These are phyloP conservation scores for Corrigiola litoralis DNA, from an alignment of 179 eudicot species.

Conservation along the genomic window DNA sequence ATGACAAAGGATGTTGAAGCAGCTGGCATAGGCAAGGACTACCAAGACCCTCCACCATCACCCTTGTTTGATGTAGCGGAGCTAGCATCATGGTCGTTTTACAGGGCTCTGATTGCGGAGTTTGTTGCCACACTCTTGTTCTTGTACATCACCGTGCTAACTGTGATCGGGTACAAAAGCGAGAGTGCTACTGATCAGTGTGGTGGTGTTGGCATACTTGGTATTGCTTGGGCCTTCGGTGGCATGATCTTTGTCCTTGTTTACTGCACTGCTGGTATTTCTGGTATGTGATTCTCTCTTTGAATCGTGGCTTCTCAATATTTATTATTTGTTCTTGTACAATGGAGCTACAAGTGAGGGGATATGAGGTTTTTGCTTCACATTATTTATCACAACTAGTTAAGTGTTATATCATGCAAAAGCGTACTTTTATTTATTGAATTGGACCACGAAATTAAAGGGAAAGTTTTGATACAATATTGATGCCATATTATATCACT, in stretches of 20 bases:
- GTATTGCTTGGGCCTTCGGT: slow-evolving; percentile 75
- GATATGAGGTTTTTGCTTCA: too few relatives aligned
- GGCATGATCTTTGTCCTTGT: slow-evolving; percentile 75
- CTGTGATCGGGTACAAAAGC: slow-evolving; percentile 54
- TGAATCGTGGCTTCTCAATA: too few relatives aligned
- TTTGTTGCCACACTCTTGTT: slow-evolving; percentile 59
- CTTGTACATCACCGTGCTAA: slow-evolving; percentile 52
- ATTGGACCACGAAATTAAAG: too few relatives aligned
- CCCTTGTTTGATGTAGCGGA: slow-evolving; percentile 47
- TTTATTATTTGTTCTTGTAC: too few relatives aligned
- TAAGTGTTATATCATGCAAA: too few relatives aligned
- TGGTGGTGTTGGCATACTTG: slow-evolving; percentile 62
- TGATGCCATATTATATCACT: too few relatives aligned
- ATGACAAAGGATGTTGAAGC: slow-evolving; percentile 53
- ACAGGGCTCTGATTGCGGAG: slow-evolving; percentile 65
- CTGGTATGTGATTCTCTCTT: slow-evolving; percentile 29
- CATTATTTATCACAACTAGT: too few relatives aligned
- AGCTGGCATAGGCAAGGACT: slow-evolving; percentile 42
- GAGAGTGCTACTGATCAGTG: slow-evolving; percentile 33
- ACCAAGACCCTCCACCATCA: slow-evolving; percentile 68
- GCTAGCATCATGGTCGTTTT: slow-evolving; percentile 52
- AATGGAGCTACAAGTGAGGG: too few relatives aligned
- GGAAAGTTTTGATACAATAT: too few relatives aligned
- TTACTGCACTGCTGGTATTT: slow-evolving; percentile 69
- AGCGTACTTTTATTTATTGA: too few relatives aligned